Conservation (phyloP, 805 yeast genomes). For the Kazachstania viticola region DNA sequence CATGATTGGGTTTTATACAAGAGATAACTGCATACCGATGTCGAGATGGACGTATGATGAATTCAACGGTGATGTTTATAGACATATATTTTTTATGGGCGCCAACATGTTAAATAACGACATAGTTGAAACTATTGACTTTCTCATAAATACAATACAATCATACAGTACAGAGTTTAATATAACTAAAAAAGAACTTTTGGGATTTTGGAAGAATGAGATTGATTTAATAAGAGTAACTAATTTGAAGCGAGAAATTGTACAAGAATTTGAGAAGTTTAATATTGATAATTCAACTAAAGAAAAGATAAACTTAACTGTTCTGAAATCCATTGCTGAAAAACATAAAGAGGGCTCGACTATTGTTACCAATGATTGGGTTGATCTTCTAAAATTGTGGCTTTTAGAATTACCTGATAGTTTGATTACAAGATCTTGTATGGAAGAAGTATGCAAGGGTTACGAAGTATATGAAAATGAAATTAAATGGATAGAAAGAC, state of each 20-base stretch:
- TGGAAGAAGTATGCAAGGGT: constrained; percentile 1
- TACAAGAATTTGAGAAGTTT: constrained; percentile 3
- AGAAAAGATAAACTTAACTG: constrained; percentile 1
- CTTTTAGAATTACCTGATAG: constrained; percentile 52
- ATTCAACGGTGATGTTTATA: not conserved
- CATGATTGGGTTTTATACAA: constrained; percentile 6
- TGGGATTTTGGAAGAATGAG: constrained; percentile 8
- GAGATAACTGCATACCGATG: constrained; percentile 8
- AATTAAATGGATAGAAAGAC: constrained; percentile 2
- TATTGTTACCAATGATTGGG: constrained; percentile 9
- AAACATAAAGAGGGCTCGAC: not conserved
- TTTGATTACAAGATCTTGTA: constrained; percentile 17
- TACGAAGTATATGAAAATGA: not conserved
- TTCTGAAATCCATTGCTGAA: not conserved
- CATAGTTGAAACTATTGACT: constrained; percentile 8
- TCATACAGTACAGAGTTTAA: constrained; percentile 1
- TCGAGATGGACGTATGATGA: constrained; percentile 2
- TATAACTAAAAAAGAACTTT: constrained; percentile 1
- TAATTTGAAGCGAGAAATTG: constrained; percentile 9
- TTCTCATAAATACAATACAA: constrained; percentile 1
- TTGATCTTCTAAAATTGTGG: constrained; percentile 40
- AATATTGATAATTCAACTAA: not conserved
- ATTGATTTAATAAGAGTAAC: constrained; percentile 7
- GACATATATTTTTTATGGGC: constrained; percentile 6
- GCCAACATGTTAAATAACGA: constrained; percentile 7